phyloP scores from a whole-genome alignment of 2,329 filamentous ascomycete genomes.

The Diaporthe caulivora region DNA sequence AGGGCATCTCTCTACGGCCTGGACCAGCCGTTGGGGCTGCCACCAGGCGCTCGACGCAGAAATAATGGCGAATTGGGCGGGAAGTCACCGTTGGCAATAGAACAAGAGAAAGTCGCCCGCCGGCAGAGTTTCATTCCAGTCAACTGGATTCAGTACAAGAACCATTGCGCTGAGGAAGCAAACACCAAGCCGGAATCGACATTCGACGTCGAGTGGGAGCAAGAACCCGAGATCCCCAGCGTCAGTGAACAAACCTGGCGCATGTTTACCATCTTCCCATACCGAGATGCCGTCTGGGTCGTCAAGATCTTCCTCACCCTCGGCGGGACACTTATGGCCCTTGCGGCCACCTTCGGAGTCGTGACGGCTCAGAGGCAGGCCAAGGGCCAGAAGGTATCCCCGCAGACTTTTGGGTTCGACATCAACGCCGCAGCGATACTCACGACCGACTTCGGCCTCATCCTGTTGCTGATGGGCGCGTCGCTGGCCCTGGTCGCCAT shows the following conservation, averaged over 20 bases:
- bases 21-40: slow-evolving; percentile 18
- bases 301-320: slow-evolving; percentile 22
- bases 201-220: slow-evolving; percentile 22
- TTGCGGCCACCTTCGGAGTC: slow-evolving; percentile 21
- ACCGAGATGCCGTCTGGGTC: slow-evolving; percentile 21
- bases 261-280: slow-evolving; percentile 15
- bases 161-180: slow-evolving; percentile 7
- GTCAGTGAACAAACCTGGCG: slow-evolving; percentile 4
- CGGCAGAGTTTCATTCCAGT: slow-evolving; percentile 15
- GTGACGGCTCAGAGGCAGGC: not conserved
- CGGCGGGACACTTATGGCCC: slow-evolving; percentile 13
- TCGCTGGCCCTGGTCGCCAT: slow-evolving; percentile 22
- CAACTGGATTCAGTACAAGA: slow-evolving; percentile 26
- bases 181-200: not conserved
- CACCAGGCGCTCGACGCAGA: not conserved
- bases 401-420: not conserved
- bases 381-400: not conserved
- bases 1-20: slow-evolving; percentile 23
- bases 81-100: not conserved
- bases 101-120: not conserved
- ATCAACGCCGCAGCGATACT: slow-evolving; percentile 8
- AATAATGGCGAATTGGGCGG: not conserved
- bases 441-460: slow-evolving; percentile 13
- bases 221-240: not conserved
- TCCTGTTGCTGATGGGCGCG: not conserved